phyloP scores from a whole-genome alignment of 1,139 yeast species.

The Diutina siamensis region DNA sequence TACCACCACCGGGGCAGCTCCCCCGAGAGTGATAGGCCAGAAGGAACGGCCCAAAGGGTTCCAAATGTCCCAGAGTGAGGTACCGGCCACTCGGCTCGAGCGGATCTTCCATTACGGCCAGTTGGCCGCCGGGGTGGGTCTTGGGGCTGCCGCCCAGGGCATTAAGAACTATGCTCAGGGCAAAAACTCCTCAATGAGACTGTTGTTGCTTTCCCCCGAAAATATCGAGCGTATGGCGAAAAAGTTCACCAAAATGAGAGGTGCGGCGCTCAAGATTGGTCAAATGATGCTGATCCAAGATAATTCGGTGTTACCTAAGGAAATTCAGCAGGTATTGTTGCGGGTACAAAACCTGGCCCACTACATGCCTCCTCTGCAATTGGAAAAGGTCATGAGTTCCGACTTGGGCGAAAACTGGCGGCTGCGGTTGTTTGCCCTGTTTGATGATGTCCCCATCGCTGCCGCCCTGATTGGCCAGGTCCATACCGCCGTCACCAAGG shows the following conservation, averaged over 20 bases:
- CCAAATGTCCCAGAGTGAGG: slow-evolving; percentile 52
- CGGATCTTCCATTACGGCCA: slow-evolving; percentile 88
- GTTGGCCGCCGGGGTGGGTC: slow-evolving; percentile 83
- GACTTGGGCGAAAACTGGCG: slow-evolving; percentile 83
- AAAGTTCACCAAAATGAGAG: slow-evolving; percentile 89
- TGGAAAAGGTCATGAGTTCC: slow-evolving; percentile 59
- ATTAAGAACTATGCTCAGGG: slow-evolving; percentile 52
- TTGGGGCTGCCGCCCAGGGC: slow-evolving; percentile 76
- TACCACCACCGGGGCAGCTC: background rate
- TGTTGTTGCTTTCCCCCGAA: slow-evolving; percentile 62
- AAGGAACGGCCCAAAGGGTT: slow-evolving; percentile 24
- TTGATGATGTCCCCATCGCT: slow-evolving; percentile 87
- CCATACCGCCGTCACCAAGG: slow-evolving; percentile 63
- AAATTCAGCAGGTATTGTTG: slow-evolving; percentile 67
- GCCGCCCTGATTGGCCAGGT: slow-evolving; percentile 98
- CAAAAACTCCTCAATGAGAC: slow-evolving; percentile 40
- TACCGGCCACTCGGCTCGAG: slow-evolving; percentile 78
- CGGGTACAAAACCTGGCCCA: slow-evolving; percentile 91
- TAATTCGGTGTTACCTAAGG: slow-evolving; percentile 70
- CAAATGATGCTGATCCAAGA: slow-evolving; percentile 95
- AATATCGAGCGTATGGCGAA: slow-evolving; percentile 83
- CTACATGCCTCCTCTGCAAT: slow-evolving; percentile 90
- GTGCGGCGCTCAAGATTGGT: slow-evolving; percentile 94
- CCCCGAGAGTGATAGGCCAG: slow-evolving; percentile 18
- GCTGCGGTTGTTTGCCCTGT: slow-evolving; percentile 47